Conservation (phyloP, 768 basidiomycete genomes). For the Podaxis mareebaensis region DNA sequence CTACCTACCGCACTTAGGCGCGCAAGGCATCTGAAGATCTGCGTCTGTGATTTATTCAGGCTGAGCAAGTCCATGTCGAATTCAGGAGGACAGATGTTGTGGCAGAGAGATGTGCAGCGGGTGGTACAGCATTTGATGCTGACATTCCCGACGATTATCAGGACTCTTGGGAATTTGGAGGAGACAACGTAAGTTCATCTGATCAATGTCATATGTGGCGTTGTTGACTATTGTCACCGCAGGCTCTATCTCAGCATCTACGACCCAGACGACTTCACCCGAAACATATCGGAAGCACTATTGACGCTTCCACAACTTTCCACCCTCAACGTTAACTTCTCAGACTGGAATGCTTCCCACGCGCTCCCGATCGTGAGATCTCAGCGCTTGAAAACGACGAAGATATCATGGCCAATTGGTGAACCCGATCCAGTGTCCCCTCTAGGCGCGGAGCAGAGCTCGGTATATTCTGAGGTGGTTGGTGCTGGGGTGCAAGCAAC, state of each 20-base stretch:
- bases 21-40: conserved; percentile 7
- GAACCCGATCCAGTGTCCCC: background rate
- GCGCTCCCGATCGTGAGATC: background rate
- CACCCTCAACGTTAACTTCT: conserved; percentile 2
- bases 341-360: background rate
- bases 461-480: background rate
- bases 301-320: background rate
- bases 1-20: background rate
- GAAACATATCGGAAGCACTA: conserved; percentile 2
- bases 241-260: conserved; percentile 4
- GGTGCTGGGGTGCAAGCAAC: background rate
- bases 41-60: conserved; percentile 6
- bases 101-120: background rate
- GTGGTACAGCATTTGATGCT: background rate
- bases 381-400: background rate
- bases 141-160: conserved; percentile 4
- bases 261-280: conserved; percentile 4
- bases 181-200: conserved; percentile 6
- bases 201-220: background rate
- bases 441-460: background rate
- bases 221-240: background rate
- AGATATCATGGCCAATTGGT: conserved; percentile 8
- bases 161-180: conserved; percentile 6
- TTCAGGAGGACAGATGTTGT: background rate
- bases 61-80: background rate